These are phyloP conservation scores for Scytalidium lignicola DNA, from an alignment of 2,329 filamentous ascomycete genomes.

Conservation along the genomic window DNA sequence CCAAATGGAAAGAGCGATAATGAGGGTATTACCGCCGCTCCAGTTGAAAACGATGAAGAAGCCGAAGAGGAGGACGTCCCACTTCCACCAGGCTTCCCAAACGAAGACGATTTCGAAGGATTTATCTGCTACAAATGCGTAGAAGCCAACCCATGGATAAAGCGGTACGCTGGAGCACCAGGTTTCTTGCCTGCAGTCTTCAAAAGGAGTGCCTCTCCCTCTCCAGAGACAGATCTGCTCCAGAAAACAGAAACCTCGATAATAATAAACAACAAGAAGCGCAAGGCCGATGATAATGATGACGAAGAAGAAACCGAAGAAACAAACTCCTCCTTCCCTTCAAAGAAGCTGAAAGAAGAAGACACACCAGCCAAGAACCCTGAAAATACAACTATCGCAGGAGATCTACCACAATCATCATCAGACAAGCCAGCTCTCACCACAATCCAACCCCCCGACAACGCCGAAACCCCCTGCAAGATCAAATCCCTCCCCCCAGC, in stretches of 20 bases:
- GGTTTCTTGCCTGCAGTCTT: slow-evolving; percentile 78
- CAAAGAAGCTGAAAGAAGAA: slow-evolving; percentile 46
- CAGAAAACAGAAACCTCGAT: slow-evolving; percentile 17
- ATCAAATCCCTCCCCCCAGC: slow-evolving; percentile 51
- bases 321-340: slow-evolving; percentile 21
- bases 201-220: slow-evolving; percentile 28
- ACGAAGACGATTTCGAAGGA: slow-evolving; percentile 82
- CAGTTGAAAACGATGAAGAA: slow-evolving; percentile 28
- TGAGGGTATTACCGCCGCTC: slow-evolving; percentile 15
- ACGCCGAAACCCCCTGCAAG: slow-evolving; percentile 46
- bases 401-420: background rate
- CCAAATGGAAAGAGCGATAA: slow-evolving; percentile 11
- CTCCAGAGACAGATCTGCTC: slow-evolving; percentile 23
- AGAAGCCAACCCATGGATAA: slow-evolving; percentile 85
- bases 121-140: slow-evolving; percentile 95
- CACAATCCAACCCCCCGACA: slow-evolving; percentile 7
- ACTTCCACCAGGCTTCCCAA: slow-evolving; percentile 78
- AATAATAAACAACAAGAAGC: slow-evolving; percentile 52
- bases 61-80: slow-evolving; percentile 56
- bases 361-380: background rate
- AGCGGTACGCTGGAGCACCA: slow-evolving; percentile 71
- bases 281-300: slow-evolving; percentile 54
- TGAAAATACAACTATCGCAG: slow-evolving; percentile 3
- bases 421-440: background rate
- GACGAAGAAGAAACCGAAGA: slow-evolving; percentile 22